A percentile compares a stretch with the other conserved stretches of the same genome.
Conservation (phyloP, 2,329 filamentous ascomycete genomes). For the Dactylellina cionopaga region DNA sequence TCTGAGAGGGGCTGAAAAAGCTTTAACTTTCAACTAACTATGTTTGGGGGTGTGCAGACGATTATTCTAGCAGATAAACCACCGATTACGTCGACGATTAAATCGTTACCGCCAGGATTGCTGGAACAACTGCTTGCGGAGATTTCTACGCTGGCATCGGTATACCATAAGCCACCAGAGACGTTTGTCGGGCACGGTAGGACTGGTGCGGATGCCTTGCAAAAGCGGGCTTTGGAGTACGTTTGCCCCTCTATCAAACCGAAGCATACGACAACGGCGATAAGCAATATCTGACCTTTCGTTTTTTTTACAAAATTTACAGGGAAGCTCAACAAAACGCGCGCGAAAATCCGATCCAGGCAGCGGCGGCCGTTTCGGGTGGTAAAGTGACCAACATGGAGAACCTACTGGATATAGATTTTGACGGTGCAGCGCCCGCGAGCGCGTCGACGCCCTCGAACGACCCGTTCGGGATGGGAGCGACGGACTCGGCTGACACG, state of each 20-base stretch:
- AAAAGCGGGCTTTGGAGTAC: slow-evolving; percentile 89
- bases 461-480: slow-evolving; percentile 59
- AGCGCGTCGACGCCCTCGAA: slow-evolving; percentile 74
- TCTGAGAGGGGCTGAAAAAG: no score
- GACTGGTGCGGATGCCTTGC: slow-evolving; percentile 92
- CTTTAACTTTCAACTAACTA: no score
- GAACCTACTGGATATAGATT: slow-evolving; percentile 95
- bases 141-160: slow-evolving; percentile 92
- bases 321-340: slow-evolving; percentile 89
- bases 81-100: slow-evolving; percentile 92
- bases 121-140: slow-evolving; percentile 91
- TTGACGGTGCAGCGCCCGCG: slow-evolving; percentile 92
- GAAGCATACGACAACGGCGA: not conserved
- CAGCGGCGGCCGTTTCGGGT: slow-evolving; percentile 71
- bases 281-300: not conserved
- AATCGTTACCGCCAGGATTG: slow-evolving; percentile 81
- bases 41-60: slow-evolving; percentile 65
- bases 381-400: slow-evolving; percentile 76
- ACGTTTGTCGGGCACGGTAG: slow-evolving; percentile 97
- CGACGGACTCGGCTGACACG: slow-evolving; percentile 71
- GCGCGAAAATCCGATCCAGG: slow-evolving; percentile 91
- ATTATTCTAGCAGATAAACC: slow-evolving; percentile 95
- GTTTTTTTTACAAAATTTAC: slow-evolving; percentile 38
- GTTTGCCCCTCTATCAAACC: slow-evolving; percentile 51
- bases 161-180: slow-evolving; percentile 98